These are phyloP conservation scores for Ophiognomonia clavigignenti-juglandacearum DNA, from an alignment of 2,329 filamentous ascomycete species.

Conservation along the genomic window DNA sequence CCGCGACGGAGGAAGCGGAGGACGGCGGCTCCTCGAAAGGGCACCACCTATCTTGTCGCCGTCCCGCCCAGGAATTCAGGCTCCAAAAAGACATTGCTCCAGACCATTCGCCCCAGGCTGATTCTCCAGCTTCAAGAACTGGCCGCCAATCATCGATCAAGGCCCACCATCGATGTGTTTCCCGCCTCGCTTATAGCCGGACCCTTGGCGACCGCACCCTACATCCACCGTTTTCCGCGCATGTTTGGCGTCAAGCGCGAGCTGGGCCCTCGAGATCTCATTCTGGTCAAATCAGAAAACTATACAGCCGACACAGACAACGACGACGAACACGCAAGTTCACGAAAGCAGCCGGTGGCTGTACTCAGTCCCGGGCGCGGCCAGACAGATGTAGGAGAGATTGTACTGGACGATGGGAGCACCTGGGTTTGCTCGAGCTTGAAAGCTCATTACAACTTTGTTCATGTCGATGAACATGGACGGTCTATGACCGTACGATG, in stretches of 20 bases:
- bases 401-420: conserved; percentile 60
- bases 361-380: conserved; percentile 58
- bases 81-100: conserved; percentile 59
- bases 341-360: conserved; percentile 52
- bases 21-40: conserved; percentile 46
- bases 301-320: conserved; percentile 43
- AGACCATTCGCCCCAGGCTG: conserved; percentile 63
- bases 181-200: conserved; percentile 58
- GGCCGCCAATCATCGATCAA: conserved; percentile 52
- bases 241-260: conserved; percentile 60
- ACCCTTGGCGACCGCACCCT: conserved; percentile 50
- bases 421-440: conserved; percentile 51
- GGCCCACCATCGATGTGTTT: conserved; percentile 68
- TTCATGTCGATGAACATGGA: conserved; percentile 53
- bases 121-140: conserved; percentile 68
- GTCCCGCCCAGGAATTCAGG: conserved; percentile 58
- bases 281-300: conserved; percentile 67
- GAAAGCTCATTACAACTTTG: conserved; percentile 63
- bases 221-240: conserved; percentile 57
- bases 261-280: conserved; percentile 63
- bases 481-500: conserved; percentile 60
- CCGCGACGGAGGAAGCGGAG: conserved; percentile 27
- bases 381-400: conserved; percentile 54
- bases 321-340: conserved; percentile 26
- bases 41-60: conserved; percentile 62